Evolutionary conservation across 371 early-diverging fungal species (phyloP), one percentile per base, ranked within the genome.

Genomic region (Mortierella sp.): DNA sequence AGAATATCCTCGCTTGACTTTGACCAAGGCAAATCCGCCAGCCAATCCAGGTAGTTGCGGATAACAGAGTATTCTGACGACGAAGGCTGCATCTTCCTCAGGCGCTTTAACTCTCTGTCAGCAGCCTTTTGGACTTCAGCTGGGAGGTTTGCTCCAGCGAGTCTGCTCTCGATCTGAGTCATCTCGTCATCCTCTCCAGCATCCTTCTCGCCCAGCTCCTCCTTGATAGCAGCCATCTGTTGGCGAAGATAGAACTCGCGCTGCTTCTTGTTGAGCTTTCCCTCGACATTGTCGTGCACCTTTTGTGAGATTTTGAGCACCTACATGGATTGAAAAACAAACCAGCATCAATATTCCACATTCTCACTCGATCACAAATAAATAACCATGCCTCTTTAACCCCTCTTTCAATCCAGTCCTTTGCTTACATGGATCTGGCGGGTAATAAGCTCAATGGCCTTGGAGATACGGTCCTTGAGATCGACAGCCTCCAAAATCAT

Each of bases 191-290:
- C 82, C 37, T 96, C 96, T 72, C 93, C 93, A 50, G 92, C 93
- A 24, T 91, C 92, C 61, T 82, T 87, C 80, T 96, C 95, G 9
- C 95, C 95, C 4, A 95, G 90, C 73, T 96, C 96, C 74, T 95
- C 92, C 80, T 95, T 95, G 80, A 97, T 96, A 5, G 96, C 96
- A 54, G 94, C 93, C 71, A 96, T 88, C 93, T 96, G 97, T 86
- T 96, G 94, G n/a, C 95, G 91, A 74, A 96, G 89, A 82, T 95
- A 94, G 76, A 93, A 95, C 87, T 97, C 97, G 46, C 95, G 90
- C 77, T 96, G 96, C 86, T 95, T 94, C 86, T 95, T 92, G 72
- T 90, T 94, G 16, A 96, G 87, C 80, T 95, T 95, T 67, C 92
- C 93, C 83, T 95, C 95, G 9, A 96, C 93, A n/a, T 92, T 95